Evolutionary conservation across 2,329 filamentous ascomycete species (phyloP).

Genomic region (Whalleya microplaca): DNA sequence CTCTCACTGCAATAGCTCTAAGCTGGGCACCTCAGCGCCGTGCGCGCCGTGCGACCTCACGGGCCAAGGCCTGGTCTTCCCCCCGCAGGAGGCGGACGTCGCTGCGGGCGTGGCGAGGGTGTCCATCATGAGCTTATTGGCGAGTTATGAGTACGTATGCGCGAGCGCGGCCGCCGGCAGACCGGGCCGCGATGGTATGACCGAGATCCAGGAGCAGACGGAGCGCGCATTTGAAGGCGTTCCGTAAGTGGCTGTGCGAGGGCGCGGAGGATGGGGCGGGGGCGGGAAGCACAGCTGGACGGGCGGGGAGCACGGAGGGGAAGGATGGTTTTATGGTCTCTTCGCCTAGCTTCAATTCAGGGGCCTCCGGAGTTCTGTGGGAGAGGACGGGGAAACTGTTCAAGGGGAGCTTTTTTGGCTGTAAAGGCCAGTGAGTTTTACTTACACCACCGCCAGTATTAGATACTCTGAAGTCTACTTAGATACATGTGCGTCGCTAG

Average conservation of each 20-base stretch:
- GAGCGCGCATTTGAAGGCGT: conserved; percentile 15
- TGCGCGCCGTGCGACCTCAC: conserved; percentile 19
- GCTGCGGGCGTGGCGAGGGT: conserved; percentile 26
- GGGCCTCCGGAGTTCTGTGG: conserved; percentile 29
- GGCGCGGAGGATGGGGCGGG: background rate
- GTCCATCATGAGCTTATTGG: conserved; percentile 29
- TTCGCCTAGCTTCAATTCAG: conserved; percentile 31
- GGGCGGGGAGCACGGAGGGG: background rate
- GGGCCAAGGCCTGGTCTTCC: conserved; percentile 36
- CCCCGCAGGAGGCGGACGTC: conserved; percentile 30
- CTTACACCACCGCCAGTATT: background rate
- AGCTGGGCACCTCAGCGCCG: conserved; percentile 19
- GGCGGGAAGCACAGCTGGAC: background rate
- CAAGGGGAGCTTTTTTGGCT: conserved; percentile 42
- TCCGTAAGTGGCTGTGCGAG: conserved; percentile 4
- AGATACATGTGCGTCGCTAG: background rate
- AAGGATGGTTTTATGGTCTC: conserved; percentile 22
- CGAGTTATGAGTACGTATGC: conserved; percentile 27
- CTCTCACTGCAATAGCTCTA: conserved; percentile 29
- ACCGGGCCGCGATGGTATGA: conserved; percentile 22
- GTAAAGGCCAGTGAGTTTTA: conserved; percentile 50
- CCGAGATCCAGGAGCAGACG: conserved; percentile 24
- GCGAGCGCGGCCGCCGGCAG: conserved; percentile 4
- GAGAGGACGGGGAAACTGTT: conserved; percentile 15
- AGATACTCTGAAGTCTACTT: background rate